phyloP scores from a whole-genome alignment of 2,329 filamentous ascomycete genomes.

The Ophiostoma ips region DNA sequence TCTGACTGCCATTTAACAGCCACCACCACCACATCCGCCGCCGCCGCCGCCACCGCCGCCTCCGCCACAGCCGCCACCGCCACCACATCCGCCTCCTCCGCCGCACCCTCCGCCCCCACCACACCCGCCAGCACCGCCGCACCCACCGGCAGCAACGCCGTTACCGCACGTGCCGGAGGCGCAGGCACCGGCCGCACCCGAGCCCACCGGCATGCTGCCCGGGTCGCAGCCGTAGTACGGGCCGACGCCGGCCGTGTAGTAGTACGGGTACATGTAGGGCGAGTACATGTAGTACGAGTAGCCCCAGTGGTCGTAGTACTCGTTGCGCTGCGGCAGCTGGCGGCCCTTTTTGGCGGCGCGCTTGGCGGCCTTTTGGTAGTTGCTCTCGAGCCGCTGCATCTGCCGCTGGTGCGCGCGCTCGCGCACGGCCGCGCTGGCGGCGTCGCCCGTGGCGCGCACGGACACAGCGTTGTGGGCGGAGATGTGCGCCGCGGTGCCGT shows the following conservation, averaged over 20 bases:
- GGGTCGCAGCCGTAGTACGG: not conserved
- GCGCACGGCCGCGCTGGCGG: not conserved
- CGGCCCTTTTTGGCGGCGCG: not conserved
- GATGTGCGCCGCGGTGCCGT: slow-evolving; percentile 51
- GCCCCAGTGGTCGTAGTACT: slow-evolving; percentile 4
- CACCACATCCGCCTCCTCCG: not conserved
- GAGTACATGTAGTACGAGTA: slow-evolving; percentile 1
- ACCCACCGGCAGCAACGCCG: not conserved
- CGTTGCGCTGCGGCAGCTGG: not conserved
- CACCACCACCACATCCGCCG: not conserved
- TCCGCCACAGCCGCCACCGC: not conserved
- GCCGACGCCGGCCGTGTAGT: not conserved
- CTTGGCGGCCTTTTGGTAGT: slow-evolving; percentile 4
- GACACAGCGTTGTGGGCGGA: slow-evolving; percentile 56
- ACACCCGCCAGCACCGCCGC: not conserved
- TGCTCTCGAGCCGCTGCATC: not conserved
- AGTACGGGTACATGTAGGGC: not conserved
- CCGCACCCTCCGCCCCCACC: not conserved
- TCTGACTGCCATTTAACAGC: not conserved
- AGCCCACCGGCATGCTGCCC: not conserved
- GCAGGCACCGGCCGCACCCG: not conserved
- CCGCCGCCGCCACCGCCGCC: not conserved
- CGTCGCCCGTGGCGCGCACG: not conserved
- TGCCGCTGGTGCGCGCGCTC: not conserved
- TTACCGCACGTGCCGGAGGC: not conserved